A percentile compares a stretch with the other conserved stretches of the same genome.
Evolutionary conservation across 768 basidiomycete genomes (phyloP).

Genomic region (Boletus fagicola): DNA sequence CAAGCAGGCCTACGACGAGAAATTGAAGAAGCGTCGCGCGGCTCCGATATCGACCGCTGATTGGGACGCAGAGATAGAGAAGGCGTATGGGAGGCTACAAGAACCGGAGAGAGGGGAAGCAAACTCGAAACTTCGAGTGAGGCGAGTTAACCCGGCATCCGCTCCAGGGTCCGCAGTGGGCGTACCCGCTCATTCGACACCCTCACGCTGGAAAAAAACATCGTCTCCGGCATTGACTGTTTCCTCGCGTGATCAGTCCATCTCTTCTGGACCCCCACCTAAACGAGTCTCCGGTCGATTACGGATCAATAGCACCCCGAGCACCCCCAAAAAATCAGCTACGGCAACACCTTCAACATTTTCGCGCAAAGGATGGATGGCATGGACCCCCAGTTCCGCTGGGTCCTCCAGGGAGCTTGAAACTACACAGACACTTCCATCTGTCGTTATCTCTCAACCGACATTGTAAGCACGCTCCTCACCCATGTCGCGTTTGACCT

Average conservation of each 20-base stretch:
- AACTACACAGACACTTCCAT: constrained; percentile 7
- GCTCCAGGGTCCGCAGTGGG: constrained; percentile 8
- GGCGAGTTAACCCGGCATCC: constrained; percentile 13
- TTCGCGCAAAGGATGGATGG: constrained; percentile 5
- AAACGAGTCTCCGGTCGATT: constrained; percentile 10
- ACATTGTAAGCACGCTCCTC: constrained; percentile 18
- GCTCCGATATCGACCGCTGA: constrained; percentile 9
- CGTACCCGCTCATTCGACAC: constrained; percentile 2
- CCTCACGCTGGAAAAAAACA: constrained; percentile 4
- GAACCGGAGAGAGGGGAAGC: constrained; percentile 29
- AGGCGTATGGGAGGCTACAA: constrained; percentile 14
- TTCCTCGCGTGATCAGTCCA: constrained; percentile 14
- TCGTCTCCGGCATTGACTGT: constrained; percentile 13
- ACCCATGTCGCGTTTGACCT: not conserved
- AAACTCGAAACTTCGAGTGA: constrained; percentile 23
- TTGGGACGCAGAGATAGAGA: constrained; percentile 32
- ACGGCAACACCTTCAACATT: not conserved
- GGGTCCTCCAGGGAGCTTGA: constrained; percentile 11
- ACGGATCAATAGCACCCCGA: constrained; percentile 3
- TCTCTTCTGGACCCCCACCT: constrained; percentile 10
- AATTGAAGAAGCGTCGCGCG: constrained; percentile 25
- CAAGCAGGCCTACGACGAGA: constrained; percentile 47
- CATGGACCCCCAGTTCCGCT: constrained; percentile 12
- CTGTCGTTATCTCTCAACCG: constrained; percentile 20
- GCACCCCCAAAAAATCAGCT: constrained; percentile 8